Percentiles rank a stretch among this genome's conserved stretches.
Conservation (phyloP, 2,329 filamentous ascomycete species). For the Ophiostoma pallidulum region DNA sequence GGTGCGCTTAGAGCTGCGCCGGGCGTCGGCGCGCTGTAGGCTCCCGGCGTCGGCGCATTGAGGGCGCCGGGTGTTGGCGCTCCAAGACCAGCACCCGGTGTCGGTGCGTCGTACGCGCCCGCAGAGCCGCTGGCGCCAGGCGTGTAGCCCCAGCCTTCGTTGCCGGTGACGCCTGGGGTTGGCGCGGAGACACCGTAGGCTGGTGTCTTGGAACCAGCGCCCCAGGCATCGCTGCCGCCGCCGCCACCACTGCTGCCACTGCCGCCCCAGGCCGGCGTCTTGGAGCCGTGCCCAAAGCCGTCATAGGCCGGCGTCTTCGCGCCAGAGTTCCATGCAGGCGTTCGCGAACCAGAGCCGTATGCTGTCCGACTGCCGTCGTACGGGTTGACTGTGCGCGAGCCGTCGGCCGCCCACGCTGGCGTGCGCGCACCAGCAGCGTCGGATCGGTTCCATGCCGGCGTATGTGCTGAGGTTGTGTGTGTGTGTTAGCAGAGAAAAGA, state of each 20-base stretch:
- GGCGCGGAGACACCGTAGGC: constrained; percentile 55
- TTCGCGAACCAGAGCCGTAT: constrained; percentile 64
- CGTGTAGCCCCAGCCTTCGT: constrained; percentile 20
- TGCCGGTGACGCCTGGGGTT: constrained; percentile 40
- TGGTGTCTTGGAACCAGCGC: constrained; percentile 62
- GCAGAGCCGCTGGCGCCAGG: too few species aligned
- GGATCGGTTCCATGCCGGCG: constrained; percentile 52
- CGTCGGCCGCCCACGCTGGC: constrained; percentile 57
- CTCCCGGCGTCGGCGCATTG: constrained; percentile 64
- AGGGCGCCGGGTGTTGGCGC: constrained; percentile 54
- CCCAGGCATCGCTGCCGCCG: too few species aligned
- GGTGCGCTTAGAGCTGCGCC: constrained; percentile 49
- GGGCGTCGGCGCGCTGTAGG: constrained; percentile 50
- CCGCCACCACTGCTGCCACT: constrained; percentile 16
- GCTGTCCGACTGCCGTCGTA: constrained; percentile 68
- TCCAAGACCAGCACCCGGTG: constrained; percentile 48
- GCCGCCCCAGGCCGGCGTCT: constrained; percentile 51
- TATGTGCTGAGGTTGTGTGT: constrained; percentile 48
- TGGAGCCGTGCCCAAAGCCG: constrained; percentile 57
- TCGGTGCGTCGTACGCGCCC: constrained; percentile 57
- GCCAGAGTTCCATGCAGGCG: constrained; percentile 70
- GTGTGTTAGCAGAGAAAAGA: constrained; percentile 14
- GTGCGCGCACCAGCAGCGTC: constrained; percentile 52
- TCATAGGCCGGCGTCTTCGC: constrained; percentile 61
- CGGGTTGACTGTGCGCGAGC: constrained; percentile 57